These are phyloP conservation scores for Eimeria necatrix DNA, from an alignment of 169 alveolate species.

Conservation along the genomic window DNA sequence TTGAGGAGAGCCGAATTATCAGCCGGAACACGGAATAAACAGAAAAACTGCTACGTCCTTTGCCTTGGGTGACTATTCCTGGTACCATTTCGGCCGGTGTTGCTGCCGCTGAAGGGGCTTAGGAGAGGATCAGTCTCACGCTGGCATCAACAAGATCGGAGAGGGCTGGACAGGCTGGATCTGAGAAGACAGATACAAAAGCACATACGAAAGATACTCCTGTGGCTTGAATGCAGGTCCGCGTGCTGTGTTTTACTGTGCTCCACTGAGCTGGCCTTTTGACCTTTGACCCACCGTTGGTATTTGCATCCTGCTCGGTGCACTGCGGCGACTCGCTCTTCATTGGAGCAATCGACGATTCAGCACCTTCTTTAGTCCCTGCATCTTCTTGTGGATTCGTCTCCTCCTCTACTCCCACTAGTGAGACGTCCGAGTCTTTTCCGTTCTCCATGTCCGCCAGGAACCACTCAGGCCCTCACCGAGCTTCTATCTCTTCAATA, in stretches of 20 bases:
- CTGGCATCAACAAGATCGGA: conserved; percentile 1
- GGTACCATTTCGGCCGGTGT: not conserved
- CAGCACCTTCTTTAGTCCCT: not conserved
- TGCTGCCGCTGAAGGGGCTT: not conserved
- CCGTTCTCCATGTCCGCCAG: too few species aligned
- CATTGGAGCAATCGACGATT: not conserved
- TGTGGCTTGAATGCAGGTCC: not conserved
- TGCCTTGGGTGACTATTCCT: not conserved
- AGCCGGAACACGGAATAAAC: not conserved
- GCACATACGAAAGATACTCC: too few species aligned
- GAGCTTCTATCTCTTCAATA: too few species aligned
- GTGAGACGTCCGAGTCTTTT: too few species aligned
- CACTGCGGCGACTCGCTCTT: not conserved
- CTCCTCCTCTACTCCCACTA: too few species aligned
- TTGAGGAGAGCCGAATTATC: not conserved
- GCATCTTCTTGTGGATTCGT: too few species aligned
- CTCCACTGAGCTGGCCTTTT: not conserved
- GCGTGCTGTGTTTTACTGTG: not conserved
- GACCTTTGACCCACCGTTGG: conserved; percentile 6
- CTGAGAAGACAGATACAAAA: not conserved
- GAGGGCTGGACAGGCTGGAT: conserved; percentile 1
- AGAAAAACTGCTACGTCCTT: not conserved
- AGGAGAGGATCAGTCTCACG: not conserved
- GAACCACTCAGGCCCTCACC: too few species aligned
- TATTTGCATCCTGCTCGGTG: not conserved